Conservation (phyloP, 768 basidiomycete genomes). For the Neoboletus subvelutipes region DNA sequence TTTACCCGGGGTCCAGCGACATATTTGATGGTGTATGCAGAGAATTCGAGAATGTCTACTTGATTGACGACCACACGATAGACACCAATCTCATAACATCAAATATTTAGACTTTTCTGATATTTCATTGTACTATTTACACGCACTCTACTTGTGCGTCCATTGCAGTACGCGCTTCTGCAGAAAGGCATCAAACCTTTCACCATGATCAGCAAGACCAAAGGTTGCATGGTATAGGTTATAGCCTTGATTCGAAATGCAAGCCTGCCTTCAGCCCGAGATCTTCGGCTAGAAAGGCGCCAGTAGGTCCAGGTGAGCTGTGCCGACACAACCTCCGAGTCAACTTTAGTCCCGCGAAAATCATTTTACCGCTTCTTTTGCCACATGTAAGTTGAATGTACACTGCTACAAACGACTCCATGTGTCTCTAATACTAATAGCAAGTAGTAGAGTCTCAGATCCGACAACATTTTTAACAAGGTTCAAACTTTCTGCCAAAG, state of each 20-base stretch:
- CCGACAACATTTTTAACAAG: no score
- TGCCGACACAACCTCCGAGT: no score
- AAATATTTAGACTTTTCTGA: background rate
- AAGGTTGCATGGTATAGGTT: constrained; percentile 54
- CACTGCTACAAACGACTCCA: no score
- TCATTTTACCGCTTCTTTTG: no score
- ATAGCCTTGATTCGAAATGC: constrained; percentile 46
- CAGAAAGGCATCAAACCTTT: constrained; percentile 50
- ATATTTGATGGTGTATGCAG: background rate
- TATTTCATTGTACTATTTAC: background rate
- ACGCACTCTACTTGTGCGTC: constrained; percentile 37
- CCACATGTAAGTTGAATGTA: no score
- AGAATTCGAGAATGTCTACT: background rate
- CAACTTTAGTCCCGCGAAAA: no score
- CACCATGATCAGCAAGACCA: constrained; percentile 46
- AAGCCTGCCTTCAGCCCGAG: no score
- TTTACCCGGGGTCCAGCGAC: background rate
- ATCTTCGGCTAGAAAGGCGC: no score
- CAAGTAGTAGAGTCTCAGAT: no score
- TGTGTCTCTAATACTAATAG: no score
- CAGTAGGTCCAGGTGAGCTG: no score
- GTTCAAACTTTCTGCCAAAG: no score
- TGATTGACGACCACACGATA: background rate
- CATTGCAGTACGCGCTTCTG: constrained; percentile 46
- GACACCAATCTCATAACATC: background rate